Percentiles rank a stretch among this genome's conserved stretches.
Evolutionary conservation across 1,284 basidiomycete species (phyloP).

Genomic region (Puccinia coronata): DNA sequence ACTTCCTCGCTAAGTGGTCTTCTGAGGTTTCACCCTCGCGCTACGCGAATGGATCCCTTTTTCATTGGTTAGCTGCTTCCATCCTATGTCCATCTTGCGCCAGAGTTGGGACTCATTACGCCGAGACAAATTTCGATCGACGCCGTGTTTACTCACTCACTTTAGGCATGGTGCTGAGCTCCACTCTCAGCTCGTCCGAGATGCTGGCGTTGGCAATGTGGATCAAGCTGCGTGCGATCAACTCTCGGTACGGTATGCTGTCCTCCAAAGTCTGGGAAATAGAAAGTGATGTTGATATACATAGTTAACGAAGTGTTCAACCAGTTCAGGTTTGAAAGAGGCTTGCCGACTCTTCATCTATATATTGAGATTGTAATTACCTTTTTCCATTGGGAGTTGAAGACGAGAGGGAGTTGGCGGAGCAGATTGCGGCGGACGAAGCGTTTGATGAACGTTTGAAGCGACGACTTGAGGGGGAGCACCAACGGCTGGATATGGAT

Average conservation of each 20-base stretch:
- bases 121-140: too few relatives aligned
- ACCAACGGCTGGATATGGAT: conserved; percentile 23
- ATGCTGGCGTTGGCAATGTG: background rate
- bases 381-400: conserved; percentile 17
- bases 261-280: background rate
- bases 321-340: too few relatives aligned
- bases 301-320: too few relatives aligned
- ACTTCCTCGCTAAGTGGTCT: background rate
- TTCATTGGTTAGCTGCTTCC: background rate
- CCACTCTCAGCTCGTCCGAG: background rate
- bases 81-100: too few relatives aligned
- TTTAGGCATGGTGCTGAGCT: background rate
- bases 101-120: too few relatives aligned
- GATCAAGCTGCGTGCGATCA: background rate
- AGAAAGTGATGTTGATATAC: too few relatives aligned
- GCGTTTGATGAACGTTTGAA: conserved; percentile 7
- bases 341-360: too few relatives aligned
- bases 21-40: background rate
- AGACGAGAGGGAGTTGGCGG: conserved; percentile 6
- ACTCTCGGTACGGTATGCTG: background rate
- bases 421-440: conserved; percentile 7
- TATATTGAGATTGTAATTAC: background rate
- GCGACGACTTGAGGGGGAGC: background rate
- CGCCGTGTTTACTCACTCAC: too few relatives aligned
- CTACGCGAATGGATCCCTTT: background rate